Conservation (phyloP, 1,284 basidiomycete species). For the Nidula niveotomentosa region DNA sequence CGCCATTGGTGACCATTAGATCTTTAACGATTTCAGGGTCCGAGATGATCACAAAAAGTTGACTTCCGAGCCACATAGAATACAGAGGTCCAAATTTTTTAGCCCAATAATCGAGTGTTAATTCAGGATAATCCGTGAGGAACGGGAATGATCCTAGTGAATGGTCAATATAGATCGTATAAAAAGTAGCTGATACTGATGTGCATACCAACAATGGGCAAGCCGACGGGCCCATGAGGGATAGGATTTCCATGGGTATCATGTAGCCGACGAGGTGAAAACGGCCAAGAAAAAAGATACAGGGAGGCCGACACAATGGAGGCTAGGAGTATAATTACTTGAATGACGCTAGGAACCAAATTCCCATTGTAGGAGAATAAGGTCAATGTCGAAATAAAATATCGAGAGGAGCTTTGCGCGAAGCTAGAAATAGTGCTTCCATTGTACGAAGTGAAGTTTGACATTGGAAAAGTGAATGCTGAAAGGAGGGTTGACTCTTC, state of each 20-base stretch:
- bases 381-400: neutral
- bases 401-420: no score
- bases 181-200: neutral
- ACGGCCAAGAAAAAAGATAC: conserved; percentile 8
- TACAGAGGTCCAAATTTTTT: conserved; percentile 33
- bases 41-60: conserved; percentile 36
- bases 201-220: conserved; percentile 22
- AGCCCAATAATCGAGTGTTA: conserved; percentile 33
- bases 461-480: no score
- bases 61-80: conserved; percentile 37
- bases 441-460: no score
- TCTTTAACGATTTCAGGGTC: conserved; percentile 36
- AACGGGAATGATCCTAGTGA: conserved; percentile 31
- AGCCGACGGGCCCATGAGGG: conserved; percentile 23
- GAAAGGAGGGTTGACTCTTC: no score
- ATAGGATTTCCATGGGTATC: conserved; percentile 23
- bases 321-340: conserved; percentile 15
- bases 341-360: conserved; percentile 10
- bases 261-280: conserved; percentile 5
- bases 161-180: neutral
- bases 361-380: conserved; percentile 5
- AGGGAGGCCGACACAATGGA: conserved; percentile 16
- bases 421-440: no score
- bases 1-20: conserved; percentile 32
- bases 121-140: conserved; percentile 35